These are phyloP conservation scores for Voacanga thouarsii DNA, from an alignment of 257 asterid genomes.

Conservation along the genomic window DNA sequence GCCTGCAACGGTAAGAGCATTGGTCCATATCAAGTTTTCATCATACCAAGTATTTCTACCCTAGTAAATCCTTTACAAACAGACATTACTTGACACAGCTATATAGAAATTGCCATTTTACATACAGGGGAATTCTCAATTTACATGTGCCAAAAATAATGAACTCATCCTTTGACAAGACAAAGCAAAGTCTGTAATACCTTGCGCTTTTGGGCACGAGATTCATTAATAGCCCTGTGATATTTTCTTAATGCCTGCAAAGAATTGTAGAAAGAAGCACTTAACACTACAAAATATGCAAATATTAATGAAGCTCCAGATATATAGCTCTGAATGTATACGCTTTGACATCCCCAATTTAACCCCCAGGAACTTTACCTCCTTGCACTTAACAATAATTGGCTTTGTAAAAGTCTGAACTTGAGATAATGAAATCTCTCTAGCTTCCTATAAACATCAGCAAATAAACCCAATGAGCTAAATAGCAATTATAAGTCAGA, in stretches of 20 bases:
- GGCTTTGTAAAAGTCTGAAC: constrained; percentile 65
- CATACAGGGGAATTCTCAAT: not conserved
- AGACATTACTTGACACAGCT: not conserved
- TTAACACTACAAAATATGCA: not conserved
- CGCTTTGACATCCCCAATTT: constrained; percentile 8
- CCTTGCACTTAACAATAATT: constrained; percentile 70
- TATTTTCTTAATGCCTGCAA: constrained; percentile 84
- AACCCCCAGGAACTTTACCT: constrained; percentile 45
- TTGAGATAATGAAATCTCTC: constrained; percentile 80
- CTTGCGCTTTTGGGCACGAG: constrained; percentile 96
- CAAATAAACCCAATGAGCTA: constrained; percentile 16
- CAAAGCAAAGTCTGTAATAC: constrained; percentile 42
- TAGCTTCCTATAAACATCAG: constrained; percentile 54
- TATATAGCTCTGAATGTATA: not conserved
- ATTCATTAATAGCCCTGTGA: constrained; percentile 90
- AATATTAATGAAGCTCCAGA: not conserved
- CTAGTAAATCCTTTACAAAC: not conserved
- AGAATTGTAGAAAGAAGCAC: constrained; percentile 19
- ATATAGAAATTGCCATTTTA: not conserved
- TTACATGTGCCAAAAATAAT: not conserved
- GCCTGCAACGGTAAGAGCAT: constrained; percentile 52
- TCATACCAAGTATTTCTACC: not conserved
- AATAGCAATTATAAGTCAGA: not conserved
- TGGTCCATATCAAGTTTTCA: constrained; percentile 12
- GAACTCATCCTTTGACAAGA: constrained; percentile 7